Evolutionary conservation across 257 asterid species (phyloP), one percentile per base, ranked within the genome.

Genomic region (Solanum sitiens): DNA sequence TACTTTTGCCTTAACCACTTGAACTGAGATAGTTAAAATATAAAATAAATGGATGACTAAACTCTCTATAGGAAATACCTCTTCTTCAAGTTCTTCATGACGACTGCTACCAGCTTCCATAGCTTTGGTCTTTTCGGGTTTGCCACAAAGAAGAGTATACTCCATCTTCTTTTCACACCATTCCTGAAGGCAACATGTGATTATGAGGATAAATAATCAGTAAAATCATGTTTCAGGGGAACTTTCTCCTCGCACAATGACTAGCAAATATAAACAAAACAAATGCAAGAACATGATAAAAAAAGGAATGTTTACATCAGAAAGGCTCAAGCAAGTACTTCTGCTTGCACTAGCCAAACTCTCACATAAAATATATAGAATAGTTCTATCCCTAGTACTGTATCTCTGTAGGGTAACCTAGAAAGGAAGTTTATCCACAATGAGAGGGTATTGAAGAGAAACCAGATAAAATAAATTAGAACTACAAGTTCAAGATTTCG

Each of bases 81-180:
- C 99, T 92, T 91, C 94, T 90, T 94, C 98, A 23, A 95, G 98
- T 85, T 72, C 96, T 10, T 89, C 90, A 86, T 96, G 99, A 50
- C 99, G 98, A 56, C 94, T 97, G 89, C 87, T 90, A 53, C 99
- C 99, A 74, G 93, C 95, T 93, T 91, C 87, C 99, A 96, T 96
- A 86, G 98, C 98, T 92, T 94, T 89, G 72, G 91, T 94, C 86
- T 77, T 90, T 86, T 91, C 89, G 21, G 93, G 95, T 90, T 84
- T 94, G 32, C 98, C 98, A 40, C 86, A 37, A 74, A 84, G 89
- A 56, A 96, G 92, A 76, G 73, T 85, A 87, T 88, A 95, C 88
- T 94, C 99, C 92, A 91, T 94, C 87, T 94, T 96, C 74, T 96
- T 96, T 90, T 95, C 98, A 89, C 99, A 96, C 99, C 99, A 96